Base-by-base conservation (phyloP, 768 basidiomycete species). In the Pisolithus orientalis region DNA sequence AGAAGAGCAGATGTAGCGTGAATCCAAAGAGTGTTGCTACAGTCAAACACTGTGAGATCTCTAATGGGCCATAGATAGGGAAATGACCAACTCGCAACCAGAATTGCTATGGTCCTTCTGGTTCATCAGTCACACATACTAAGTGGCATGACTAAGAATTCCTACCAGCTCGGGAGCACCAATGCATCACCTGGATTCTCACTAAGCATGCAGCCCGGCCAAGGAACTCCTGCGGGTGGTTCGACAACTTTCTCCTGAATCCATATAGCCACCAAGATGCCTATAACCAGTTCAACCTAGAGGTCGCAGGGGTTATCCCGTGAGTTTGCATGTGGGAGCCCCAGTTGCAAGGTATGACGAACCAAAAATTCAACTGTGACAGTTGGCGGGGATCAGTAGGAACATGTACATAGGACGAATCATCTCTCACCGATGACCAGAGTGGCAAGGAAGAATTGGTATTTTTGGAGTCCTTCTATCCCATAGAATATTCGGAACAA, bases 401-500 rank as follows among this genome's bases (percentile, higher is more conserved):
- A 42, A n/a, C 5, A 40, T 2, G 9, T n/a, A 17, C 7, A 42
- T 17, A 11, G 24, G 7, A 13, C 17, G 40, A 8, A 42, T 9
- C n/a, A 17, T 8, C 7, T 42, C 24, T 42, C 14, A 42, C 40
- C 6, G 10, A 42, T 21, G 40, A 42, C 40, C 24, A 42, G 8
- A 13, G 40, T 5, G 11, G n/a, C 40, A 8, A 42, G 40, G n/a
- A 42, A 42, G 24, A 21, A 24, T 24, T 42, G 40, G 5, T 42
- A 42, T 21, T 42, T 42, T 11, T 11, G 40, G 5, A 42, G 40
- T 11, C 40, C 24, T 8, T 42, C 40, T 8, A 42, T 42, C 10
- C 40, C 40, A 42, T 42, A 8, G 24, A 42, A 21, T 9, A 42
- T 21, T 17, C 17, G 31, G 43, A 60, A 53, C 29, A 63, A 17